A percentile compares a stretch with the other conserved stretches of the same genome.
Conservation (phyloP, 306 rosid genomes). For the Benincasa hispida region DNA sequence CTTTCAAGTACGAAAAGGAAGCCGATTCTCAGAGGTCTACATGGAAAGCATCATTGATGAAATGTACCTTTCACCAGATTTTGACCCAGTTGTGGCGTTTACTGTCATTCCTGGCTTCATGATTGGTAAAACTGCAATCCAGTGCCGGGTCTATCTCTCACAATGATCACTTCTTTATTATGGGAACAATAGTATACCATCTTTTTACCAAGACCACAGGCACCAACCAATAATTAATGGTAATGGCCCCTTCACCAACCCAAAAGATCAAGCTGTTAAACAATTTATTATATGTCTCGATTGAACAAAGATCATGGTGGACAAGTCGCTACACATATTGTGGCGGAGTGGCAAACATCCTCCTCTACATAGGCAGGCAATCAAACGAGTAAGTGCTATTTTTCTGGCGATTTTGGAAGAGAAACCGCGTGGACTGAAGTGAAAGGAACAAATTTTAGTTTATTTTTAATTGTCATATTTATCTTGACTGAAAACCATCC, state of each 20-base stretch:
- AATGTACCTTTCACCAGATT: constrained; percentile 24
- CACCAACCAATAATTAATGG: not conserved
- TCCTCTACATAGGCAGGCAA: not conserved
- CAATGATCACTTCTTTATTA: constrained; percentile 17
- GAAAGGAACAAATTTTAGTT: not conserved
- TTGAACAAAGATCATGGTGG: not conserved
- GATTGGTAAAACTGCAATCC: constrained; percentile 63
- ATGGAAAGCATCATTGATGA: constrained; percentile 85
- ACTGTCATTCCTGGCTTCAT: constrained; percentile 81
- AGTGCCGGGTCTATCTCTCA: constrained; percentile 74
- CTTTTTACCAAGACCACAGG: not conserved
- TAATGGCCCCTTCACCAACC: not conserved
- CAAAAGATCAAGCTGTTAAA: not conserved
- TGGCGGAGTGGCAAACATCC: not conserved
- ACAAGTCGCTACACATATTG: not conserved
- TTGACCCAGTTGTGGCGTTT: constrained; percentile 60
- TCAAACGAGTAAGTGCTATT: constrained; percentile 6
- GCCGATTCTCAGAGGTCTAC: constrained; percentile 84
- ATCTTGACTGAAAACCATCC: constrained; percentile 1
- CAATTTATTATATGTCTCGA: not conserved
- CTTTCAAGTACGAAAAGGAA: constrained; percentile 60
- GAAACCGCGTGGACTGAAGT: constrained; percentile 3
- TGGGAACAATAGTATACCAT: constrained; percentile 19
- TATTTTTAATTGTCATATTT: not conserved
- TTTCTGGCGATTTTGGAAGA: not conserved